phyloP scores from a whole-genome alignment of 2,329 filamentous ascomycete genomes.

The Hypoxylon sp. region DNA sequence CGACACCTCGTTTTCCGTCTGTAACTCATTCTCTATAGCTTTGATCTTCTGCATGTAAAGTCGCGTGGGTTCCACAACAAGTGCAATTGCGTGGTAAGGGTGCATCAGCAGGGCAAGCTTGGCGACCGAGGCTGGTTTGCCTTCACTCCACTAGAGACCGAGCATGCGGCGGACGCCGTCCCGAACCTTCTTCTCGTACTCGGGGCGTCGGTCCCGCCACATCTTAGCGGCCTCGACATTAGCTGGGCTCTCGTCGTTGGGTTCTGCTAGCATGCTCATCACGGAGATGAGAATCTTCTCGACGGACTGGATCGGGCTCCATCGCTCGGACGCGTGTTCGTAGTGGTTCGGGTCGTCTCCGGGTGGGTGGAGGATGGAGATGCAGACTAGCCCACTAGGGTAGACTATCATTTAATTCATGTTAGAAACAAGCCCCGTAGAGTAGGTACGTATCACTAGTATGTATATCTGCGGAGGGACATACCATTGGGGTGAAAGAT shows the following conservation, averaged over 20 bases:
- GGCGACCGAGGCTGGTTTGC: background rate
- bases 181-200: conserved; percentile 90
- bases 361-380: conserved; percentile 96
- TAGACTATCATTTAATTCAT: conserved; percentile 74
- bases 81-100: background rate
- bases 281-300: conserved; percentile 98
- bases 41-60: background rate
- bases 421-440: conserved; percentile 4
- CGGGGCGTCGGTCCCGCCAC: conserved; percentile 87
- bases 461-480: background rate
- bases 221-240: conserved; percentile 97
- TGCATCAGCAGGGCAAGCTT: background rate
- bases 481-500: conserved; percentile 97
- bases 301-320: conserved; percentile 96
- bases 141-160: conserved; percentile 69
- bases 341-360: conserved; percentile 99
- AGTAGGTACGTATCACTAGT: no score
- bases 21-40: background rate
- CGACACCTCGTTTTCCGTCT: background rate
- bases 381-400: conserved; percentile 91
- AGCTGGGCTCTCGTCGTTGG: conserved; percentile 95
- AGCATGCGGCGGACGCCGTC: conserved; percentile 85
- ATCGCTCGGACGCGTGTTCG: conserved; percentile 94
- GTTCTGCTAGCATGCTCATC: conserved; percentile 98
- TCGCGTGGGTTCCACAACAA: background rate